Base-by-base conservation (phyloP, 139 green algal genomes). In the Chlamydomonas sphaeroides region DNA sequence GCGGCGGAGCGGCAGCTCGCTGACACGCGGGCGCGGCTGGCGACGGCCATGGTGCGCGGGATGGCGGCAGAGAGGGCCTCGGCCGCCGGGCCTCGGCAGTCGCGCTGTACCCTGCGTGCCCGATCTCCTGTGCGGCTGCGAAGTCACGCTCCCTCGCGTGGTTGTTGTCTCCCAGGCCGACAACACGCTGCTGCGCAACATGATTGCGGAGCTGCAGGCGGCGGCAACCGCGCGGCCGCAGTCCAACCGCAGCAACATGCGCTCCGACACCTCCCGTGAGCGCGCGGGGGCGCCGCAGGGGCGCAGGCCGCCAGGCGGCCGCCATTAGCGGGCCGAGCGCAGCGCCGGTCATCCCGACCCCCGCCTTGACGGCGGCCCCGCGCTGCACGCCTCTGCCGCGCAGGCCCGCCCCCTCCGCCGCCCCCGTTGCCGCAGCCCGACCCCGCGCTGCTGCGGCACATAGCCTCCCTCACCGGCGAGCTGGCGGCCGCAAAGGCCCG, bases 171-270 rank as follows among this genome's bases (percentile, higher is more conserved):
- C 14, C 32, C 63, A 83, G 76, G 63, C 62, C 0, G 76, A 83
- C 45, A 83, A 83, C 61, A 83, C 76, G 42, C 76, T 83, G 32
- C 76, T 83, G 11, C 76, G 76, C 32, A 83, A 83, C 63, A 51
- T 65, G 48, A 57, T 83, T 57, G 68, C 76, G 48, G 76, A 83
- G 76, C 76, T 83, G 32, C 76, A 74, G 33, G 45, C 76, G 20
- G 74, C 74, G 42, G n/a, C n/a, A n/a, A 41, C 35, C 17, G 62
- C 76, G 5, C 62, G 76, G 26, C 76, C 76, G 59, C 65, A 65
- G 59, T 83, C 76, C 14, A n/a, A n/a, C n/a, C 45, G 76, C 4
- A 21, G 35, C 14, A 39, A 53, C 33, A n/a, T 42, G 62, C 62
- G 76, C 0, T 11, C 76, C 23, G 74, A 81, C 20, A 18, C 61